A percentile compares a stretch with the other conserved stretches of the same genome.
Conservation (phyloP, 257 asterid species). For the Leptodermis oblonga region DNA sequence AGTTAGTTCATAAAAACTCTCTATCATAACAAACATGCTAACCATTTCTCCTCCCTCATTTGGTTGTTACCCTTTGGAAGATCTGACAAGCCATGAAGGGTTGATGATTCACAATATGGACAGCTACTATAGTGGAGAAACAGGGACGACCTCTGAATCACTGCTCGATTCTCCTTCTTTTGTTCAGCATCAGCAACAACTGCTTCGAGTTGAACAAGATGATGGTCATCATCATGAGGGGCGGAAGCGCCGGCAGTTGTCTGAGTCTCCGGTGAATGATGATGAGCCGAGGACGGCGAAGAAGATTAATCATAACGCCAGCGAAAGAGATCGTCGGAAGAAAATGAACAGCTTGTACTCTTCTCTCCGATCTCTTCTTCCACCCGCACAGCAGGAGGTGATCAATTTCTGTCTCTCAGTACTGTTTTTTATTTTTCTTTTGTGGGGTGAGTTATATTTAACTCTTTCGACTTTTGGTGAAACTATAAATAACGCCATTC, state of each 20-base stretch:
- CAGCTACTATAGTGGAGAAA: conserved; percentile 9
- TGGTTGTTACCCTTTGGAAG: conserved; percentile 3
- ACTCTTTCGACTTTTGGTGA: too few species aligned
- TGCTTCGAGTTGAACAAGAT: too few species aligned
- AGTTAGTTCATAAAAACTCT: too few species aligned
- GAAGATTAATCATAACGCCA: conserved; percentile 74
- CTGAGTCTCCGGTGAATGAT: background rate
- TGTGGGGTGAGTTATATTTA: too few species aligned
- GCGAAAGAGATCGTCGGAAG: conserved; percentile 75
- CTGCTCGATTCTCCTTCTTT: too few species aligned
- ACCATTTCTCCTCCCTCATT: conserved; percentile 1
- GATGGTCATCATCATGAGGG: too few species aligned
- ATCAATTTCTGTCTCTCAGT: background rate
- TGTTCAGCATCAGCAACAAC: too few species aligned
- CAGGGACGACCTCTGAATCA: too few species aligned
- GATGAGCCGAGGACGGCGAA: conserved; percentile 21
- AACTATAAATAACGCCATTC: too few species aligned
- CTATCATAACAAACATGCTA: too few species aligned
- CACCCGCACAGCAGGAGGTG: conserved; percentile 46
- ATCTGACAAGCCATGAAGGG: conserved; percentile 1
- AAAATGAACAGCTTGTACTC: conserved; percentile 51
- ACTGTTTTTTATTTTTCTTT: too few species aligned
- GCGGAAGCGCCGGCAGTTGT: background rate
- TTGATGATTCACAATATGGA: too few species aligned
- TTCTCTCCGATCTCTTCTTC: conserved; percentile 70